Conservation (phyloP, 352 stramenopile species). For the Aphanomyces invadans region DNA sequence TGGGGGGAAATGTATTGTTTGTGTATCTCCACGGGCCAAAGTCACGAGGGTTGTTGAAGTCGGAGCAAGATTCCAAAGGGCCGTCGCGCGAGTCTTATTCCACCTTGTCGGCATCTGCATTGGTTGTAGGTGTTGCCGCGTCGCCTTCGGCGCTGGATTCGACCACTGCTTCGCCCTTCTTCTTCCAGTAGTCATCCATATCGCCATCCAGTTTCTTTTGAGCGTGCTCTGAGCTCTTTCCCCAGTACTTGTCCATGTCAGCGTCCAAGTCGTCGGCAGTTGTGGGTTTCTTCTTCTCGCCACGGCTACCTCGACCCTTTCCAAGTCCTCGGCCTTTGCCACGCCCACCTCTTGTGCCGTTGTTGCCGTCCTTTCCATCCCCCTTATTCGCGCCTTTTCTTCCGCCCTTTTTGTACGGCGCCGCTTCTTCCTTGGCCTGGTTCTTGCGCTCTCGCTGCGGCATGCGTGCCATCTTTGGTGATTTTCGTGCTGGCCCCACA, state of each 20-base stretch:
- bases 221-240: conserved; percentile 77
- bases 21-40: not conserved
- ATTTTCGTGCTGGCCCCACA: not conserved
- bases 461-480: conserved; percentile 1
- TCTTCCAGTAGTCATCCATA: conserved; percentile 87
- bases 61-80: too few relatives aligned
- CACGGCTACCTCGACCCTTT: conserved; percentile 24
- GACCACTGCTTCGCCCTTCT: conserved; percentile 33
- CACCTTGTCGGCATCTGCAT: not conserved
- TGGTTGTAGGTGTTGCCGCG: not conserved
- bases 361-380: conserved; percentile 1
- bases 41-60: not conserved
- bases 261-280: conserved; percentile 73
- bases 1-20: conserved; percentile 3
- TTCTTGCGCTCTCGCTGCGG: conserved; percentile 7
- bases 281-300: conserved; percentile 57
- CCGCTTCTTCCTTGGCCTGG: conserved; percentile 8
- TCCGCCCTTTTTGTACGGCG: conserved; percentile 10
- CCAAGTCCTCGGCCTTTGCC: conserved; percentile 19
- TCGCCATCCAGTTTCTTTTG: conserved; percentile 75
- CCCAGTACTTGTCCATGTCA: conserved; percentile 85
- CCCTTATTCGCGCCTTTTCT: too few relatives aligned
- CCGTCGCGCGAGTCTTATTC: too few relatives aligned
- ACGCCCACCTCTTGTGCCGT: conserved; percentile 11
- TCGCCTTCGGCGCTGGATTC: not conserved